Base-by-base conservation (phyloP, 1,284 basidiomycete genomes). In the Acaromyces ingoldii region DNA sequence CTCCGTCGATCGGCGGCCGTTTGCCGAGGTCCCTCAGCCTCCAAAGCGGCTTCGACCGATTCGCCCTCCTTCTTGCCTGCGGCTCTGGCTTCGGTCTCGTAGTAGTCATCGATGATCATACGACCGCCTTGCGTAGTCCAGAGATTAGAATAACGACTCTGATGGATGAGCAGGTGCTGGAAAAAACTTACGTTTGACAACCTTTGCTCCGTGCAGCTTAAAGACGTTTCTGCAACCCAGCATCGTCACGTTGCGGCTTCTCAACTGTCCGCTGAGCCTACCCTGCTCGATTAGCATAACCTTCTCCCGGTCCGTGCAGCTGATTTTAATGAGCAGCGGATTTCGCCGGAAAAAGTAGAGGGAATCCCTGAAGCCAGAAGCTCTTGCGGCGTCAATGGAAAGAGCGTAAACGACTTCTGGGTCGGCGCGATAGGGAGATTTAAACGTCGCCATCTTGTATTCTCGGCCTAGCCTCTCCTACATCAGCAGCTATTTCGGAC, bases 331-430 rank as follows among this genome's bases (percentile, higher is more conserved):
- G 21, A 95, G 86, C 29, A 89, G 83, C 0, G 85, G 85, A 65
- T 93, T 93, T 5, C 89, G 83, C 10, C 95, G 86, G 78, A 96
- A 93, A 76, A 97, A 96, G 76, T 95, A 96, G 10, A 97, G 80
- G 7, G 92, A 96, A 77, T 98, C 95, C 51, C 90, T 84, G 78
- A 91, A 97, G 1, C 93, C 95, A 34, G 89, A 91, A 3, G 89
- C 89, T 24, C 93, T 85, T 0, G 93, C 93, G 4, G 91, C 92
- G 70, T 98, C 93, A 59, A 98, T 96, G 10, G 93, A 90, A 39
- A 98, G 86, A 82, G 95, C 89, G 78, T 96, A 98, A 58, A 85
- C 81, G 46, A 87, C 83, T 44, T 89, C 82, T 4, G 89, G 85
- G 71, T 96, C 79, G 0, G 70, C 82, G 51, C 92, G 83, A 46